Conservation (phyloP, 805 yeast genomes). For the Starmerella apicola region DNA sequence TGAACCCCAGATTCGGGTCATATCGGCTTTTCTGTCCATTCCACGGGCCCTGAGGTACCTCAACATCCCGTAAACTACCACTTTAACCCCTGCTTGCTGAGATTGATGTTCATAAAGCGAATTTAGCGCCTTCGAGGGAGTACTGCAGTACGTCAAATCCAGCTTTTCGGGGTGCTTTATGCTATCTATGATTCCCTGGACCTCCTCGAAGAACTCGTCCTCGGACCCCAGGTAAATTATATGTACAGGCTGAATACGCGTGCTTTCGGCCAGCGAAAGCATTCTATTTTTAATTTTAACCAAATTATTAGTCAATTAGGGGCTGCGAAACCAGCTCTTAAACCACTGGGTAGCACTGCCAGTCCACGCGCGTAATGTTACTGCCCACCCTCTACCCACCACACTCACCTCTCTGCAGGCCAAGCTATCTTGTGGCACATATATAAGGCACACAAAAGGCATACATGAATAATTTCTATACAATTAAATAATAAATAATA, state of each 20-base stretch:
- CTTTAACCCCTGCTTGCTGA: not conserved
- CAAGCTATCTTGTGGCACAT: no score
- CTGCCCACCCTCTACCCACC: no score
- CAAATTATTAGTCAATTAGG: no score
- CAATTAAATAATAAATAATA: no score
- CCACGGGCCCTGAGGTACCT: constrained; percentile 3
- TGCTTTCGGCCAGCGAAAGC: constrained; percentile 5
- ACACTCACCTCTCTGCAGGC: no score
- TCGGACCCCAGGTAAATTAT: constrained; percentile 14
- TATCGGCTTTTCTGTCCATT: not conserved
- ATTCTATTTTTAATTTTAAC: no score
- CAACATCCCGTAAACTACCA: constrained; percentile 9
- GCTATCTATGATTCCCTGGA: not conserved
- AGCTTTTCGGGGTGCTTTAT: constrained; percentile 10
- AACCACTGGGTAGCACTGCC: no score
- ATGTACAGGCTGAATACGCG: constrained; percentile 6
- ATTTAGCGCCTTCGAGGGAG: not conserved
- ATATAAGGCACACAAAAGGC: no score
- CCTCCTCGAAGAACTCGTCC: constrained; percentile 7
- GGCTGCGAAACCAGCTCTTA: no score
- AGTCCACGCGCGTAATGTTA: no score
- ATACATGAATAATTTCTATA: no score
- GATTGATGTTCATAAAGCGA: constrained; percentile 1
- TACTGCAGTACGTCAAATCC: constrained; percentile 12
- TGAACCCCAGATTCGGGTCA: constrained; percentile 8